Percentiles rank a stretch among this genome's conserved stretches.
phyloP scores from a whole-genome alignment of 306 rosid species.

The Herpetospermum pedunculosum region DNA sequence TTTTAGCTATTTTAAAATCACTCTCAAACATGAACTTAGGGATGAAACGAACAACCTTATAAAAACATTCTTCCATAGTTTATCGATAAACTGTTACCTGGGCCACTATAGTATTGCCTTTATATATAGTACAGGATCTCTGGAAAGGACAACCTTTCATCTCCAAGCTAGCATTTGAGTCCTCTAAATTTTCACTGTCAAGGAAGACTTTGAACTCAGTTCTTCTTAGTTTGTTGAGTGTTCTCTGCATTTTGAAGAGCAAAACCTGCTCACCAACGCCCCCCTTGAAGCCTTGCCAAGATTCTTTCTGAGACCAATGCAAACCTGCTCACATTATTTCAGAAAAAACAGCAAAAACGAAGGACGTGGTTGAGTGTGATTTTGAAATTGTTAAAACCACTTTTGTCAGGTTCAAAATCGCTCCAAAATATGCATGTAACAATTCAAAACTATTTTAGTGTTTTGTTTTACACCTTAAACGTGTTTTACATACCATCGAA shows the following conservation, averaged over 20 bases:
- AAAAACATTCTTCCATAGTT: neutral
- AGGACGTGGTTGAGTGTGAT: too few species aligned
- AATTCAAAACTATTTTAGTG: too few species aligned
- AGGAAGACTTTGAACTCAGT: conserved; percentile 50
- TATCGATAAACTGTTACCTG: conserved; percentile 41
- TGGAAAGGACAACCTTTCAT: conserved; percentile 56
- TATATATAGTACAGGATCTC: conserved; percentile 58
- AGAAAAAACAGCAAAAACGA: neutral
- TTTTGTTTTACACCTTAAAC: too few species aligned
- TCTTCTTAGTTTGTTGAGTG: conserved; percentile 31
- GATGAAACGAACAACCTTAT: neutral
- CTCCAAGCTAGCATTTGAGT: conserved; percentile 29
- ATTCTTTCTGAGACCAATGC: conserved; percentile 38
- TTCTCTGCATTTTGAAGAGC: conserved; percentile 45
- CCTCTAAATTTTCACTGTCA: conserved; percentile 21
- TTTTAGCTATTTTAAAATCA: too few species aligned
- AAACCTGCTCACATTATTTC: neutral
- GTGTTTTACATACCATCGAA: too few species aligned
- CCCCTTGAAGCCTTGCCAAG: conserved; percentile 70
- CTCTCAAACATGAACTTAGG: too few species aligned
- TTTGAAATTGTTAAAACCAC: too few species aligned
- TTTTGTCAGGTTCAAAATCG: too few species aligned
- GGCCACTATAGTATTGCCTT: conserved; percentile 44
- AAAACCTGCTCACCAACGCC: conserved; percentile 21
- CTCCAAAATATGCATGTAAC: too few species aligned